Evolutionary conservation across 371 early-diverging fungal species (phyloP), one percentile per base, ranked within the genome.

Genomic region (Mortierella sp.): DNA sequence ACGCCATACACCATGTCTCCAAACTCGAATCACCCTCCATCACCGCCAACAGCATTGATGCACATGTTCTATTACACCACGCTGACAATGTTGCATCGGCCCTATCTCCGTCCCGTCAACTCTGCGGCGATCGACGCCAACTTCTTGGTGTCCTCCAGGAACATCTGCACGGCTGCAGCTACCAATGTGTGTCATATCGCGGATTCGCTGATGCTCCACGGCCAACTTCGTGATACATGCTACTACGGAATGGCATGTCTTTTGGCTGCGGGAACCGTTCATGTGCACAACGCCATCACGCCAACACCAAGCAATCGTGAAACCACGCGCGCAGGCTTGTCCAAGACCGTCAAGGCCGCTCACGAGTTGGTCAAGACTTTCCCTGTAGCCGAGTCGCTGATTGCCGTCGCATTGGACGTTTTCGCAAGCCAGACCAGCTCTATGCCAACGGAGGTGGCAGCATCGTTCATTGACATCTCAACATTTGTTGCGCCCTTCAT

Each of bases 171-270:
- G 6, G 76, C 76, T 13, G 76, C 76, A 13, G 76, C 76, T 16
- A 74, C 76, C 19, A 74, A 74, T 41, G 76, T 74, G 46, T 74
- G 76, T 24, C 76, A 74, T 13, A 74, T 74, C 60, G 76, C 76
- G 13, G 76, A 74, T 21, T 74, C 76, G 5, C 27, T 74, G 57
- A 74, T 74, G 76, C 60, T 74, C 21, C 76, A 74, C 22, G 76
- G 76, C 3, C 76, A 74, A 44, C 57, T 74, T 39, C 76, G 76
- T n/a, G 76, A 74, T 49, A 74, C 76, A 4, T 74, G 76, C 34
- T 74, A 74, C 51, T 68, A 74, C 34, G 76, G 76, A 10, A 74
- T 74, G 76, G 76, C 76, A 10, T 74, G 76, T 60, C 76, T 74
- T 46, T 50, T 74, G 27, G 76, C 76, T 17, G 76, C 76, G 9